phyloP scores from a whole-genome alignment of 768 basidiomycete genomes.

The Sutorius australiensis region DNA sequence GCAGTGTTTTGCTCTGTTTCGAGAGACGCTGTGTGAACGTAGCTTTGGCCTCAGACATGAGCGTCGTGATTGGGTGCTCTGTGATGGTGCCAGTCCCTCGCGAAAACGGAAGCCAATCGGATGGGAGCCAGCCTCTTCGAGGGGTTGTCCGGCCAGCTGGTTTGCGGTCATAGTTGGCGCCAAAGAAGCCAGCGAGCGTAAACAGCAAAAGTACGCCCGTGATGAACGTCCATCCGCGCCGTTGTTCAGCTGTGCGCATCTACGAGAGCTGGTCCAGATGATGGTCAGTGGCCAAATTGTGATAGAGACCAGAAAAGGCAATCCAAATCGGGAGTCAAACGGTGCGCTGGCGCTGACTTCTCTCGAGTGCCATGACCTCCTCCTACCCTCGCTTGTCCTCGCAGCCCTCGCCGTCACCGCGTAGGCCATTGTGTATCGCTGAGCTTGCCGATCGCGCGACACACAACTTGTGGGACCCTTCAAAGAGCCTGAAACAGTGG shows the following conservation, averaged over 20 bases:
- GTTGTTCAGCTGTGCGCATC: constrained; percentile 18
- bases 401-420: constrained; percentile 14
- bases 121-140: constrained; percentile 14
- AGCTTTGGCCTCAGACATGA: constrained; percentile 82
- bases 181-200: constrained; percentile 47
- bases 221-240: constrained; percentile 41
- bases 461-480: constrained; percentile 52
- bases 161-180: constrained; percentile 31
- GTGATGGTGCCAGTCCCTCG: constrained; percentile 1
- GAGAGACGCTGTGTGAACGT: constrained; percentile 62
- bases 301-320: constrained; percentile 20
- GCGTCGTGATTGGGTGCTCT: constrained; percentile 76
- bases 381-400: constrained; percentile 16
- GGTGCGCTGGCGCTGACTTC: constrained; percentile 16
- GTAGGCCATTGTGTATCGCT: constrained; percentile 57
- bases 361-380: constrained; percentile 20
- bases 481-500: constrained; percentile 60
- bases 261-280: not conserved
- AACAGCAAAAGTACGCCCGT: constrained; percentile 43
- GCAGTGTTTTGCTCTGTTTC: constrained; percentile 76
- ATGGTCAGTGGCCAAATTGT: not conserved
- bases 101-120: constrained; percentile 21
- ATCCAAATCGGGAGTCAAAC: constrained; percentile 2
- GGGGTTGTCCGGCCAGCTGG: not conserved
- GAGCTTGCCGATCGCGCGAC: constrained; percentile 64